A percentile compares a stretch with the other conserved stretches of the same genome.
Conservation (phyloP, 1,284 basidiomycete genomes). For the Gomphus bonarii region DNA sequence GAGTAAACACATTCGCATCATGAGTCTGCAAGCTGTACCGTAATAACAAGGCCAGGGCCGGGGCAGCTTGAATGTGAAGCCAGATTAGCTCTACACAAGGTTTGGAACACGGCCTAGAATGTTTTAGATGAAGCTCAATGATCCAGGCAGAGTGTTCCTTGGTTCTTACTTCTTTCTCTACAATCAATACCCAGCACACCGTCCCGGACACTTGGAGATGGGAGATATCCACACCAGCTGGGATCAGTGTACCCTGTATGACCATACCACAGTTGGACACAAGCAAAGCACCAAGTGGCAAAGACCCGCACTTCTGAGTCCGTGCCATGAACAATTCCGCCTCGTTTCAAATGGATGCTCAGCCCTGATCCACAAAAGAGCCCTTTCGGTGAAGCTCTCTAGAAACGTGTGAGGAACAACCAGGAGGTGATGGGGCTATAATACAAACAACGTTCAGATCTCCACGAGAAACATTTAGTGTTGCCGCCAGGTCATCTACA, state of each 20-base stretch:
- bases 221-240: slow-evolving; percentile 59
- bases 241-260: slow-evolving; percentile 62
- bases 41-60: slow-evolving; percentile 60
- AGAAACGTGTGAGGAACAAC: slow-evolving; percentile 13
- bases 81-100: slow-evolving; percentile 52
- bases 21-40: slow-evolving; percentile 30
- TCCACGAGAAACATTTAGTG: slow-evolving; percentile 59
- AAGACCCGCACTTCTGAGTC: slow-evolving; percentile 50
- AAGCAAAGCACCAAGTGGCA: background rate
- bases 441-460: slow-evolving; percentile 68
- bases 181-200: slow-evolving; percentile 69
- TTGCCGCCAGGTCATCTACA: slow-evolving; percentile 81
- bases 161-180: slow-evolving; percentile 79
- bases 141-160: background rate
- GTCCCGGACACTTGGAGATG: slow-evolving; percentile 41
- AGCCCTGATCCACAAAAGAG: slow-evolving; percentile 64
- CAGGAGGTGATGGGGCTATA: background rate
- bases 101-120: slow-evolving; percentile 78
- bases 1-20: background rate
- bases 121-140: too few relatives aligned
- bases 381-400: slow-evolving; percentile 85
- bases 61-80: slow-evolving; percentile 36
- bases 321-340: slow-evolving; percentile 38
- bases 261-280: background rate
- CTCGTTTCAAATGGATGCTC: slow-evolving; percentile 44